Evolutionary conservation across 106 monocot genomes (phyloP).

Genomic region (Vanilla planifolia): DNA sequence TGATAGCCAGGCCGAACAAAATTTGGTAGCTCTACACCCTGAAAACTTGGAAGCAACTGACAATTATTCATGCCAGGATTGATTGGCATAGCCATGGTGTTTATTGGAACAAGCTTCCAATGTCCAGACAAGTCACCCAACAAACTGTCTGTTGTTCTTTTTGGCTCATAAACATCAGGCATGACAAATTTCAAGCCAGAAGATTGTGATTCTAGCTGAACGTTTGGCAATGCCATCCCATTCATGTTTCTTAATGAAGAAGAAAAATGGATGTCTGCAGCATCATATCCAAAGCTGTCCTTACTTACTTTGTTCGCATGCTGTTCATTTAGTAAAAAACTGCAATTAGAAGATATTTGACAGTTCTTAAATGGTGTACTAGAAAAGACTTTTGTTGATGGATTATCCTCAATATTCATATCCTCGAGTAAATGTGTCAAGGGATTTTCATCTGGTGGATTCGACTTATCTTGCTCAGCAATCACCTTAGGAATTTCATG

Average conservation of each 20-base stretch:
- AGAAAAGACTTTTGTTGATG: conserved; percentile 1
- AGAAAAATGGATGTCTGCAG: neutral
- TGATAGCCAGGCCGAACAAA: neutral
- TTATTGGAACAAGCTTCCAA: neutral
- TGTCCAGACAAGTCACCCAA: neutral
- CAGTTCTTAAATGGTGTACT: conserved; percentile 1
- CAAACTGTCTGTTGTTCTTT: conserved; percentile 4
- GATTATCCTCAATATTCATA: conserved; percentile 15
- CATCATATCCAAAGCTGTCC: neutral
- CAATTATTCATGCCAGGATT: conserved; percentile 4
- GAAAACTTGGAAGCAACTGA: conserved; percentile 11
- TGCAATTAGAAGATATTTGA: conserved; percentile 1
- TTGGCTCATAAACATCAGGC: conserved; percentile 6
- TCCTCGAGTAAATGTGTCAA: conserved; percentile 10
- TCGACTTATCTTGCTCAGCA: neutral
- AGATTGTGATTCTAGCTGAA: neutral
- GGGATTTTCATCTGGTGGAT: conserved; percentile 5
- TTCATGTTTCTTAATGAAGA: neutral
- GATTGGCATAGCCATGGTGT: conserved; percentile 7
- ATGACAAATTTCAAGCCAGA: neutral
- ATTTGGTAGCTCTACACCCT: conserved; percentile 1
- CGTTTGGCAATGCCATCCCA: neutral
- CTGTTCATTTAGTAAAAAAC: conserved; percentile 4
- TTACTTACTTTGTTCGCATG: neutral
- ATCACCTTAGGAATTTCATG: conserved; percentile 2